Base-by-base conservation (phyloP, 2,329 filamentous ascomycete species). In the Diaporthe ampelina region DNA sequence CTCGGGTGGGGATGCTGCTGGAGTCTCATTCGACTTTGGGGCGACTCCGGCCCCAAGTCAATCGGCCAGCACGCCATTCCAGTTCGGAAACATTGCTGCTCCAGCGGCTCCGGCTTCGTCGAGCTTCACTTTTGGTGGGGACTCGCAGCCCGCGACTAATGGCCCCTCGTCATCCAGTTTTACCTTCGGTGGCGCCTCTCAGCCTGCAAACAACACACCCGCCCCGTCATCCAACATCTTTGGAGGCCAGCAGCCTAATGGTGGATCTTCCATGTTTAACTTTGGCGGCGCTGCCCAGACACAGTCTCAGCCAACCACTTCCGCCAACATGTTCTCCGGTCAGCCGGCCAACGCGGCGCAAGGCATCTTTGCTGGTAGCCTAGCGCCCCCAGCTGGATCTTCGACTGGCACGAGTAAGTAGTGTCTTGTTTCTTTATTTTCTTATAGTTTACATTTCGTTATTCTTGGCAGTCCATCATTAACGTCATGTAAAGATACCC, bases 401-500 rank as follows among this genome's bases (percentile, higher is more conserved):
- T 83, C 83, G 76, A 82, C 83, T 80, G 81, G 84, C 82, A 84
- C 84, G 75, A 84, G 85, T 86, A 81, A 83, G 85, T 83, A 65
- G 63, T 65, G 70, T 74, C 67, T 76, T 69, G 13, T 54, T 40
- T 72, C 37, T 13, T 63, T 50, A 50, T 56, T 69, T 24, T n/a
- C 29, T 56, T 52, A 19, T n/a, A 26, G 43, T 75, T 73, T 29
- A 70, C 65, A 71, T 71, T 72, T 73, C 73, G 74, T 76, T 76
- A 72, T 69, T 75, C 70, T 73, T 70, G 75, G 61, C 75, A 68
- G 69, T 76, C 57, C 70, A 76, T 74, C 74, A 76, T 76, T 86
- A 86, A 86, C 85, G 84, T 83, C 84, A 81, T 84, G 84, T 81
- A 77, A 84, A 89, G 87, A 89, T 84, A 88, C 88, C 81, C 87